Percentiles rank a stretch among this genome's conserved stretches.
Evolutionary conservation across 768 basidiomycete species (phyloP).

Genomic region (Mycena capillaripes): DNA sequence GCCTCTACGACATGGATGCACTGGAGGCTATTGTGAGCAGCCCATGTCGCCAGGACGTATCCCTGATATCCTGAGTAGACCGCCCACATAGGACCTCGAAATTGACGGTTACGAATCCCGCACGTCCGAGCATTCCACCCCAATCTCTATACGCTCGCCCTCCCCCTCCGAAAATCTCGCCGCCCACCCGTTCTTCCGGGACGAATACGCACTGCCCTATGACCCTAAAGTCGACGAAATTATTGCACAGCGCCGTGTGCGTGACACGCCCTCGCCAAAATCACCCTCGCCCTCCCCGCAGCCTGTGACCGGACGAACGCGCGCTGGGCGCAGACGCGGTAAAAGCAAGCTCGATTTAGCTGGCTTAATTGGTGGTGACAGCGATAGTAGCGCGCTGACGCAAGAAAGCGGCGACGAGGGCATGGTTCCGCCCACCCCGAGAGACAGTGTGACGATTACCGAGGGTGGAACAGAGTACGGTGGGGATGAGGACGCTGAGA

Average conservation of each 20-base stretch:
- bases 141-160: slow-evolving; percentile 72
- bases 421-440: slow-evolving; percentile 63
- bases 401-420: slow-evolving; percentile 87
- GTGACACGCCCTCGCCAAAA: slow-evolving; percentile 75
- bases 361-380: slow-evolving; percentile 84
- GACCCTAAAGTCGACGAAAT: slow-evolving; percentile 74
- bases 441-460: slow-evolving; percentile 80
- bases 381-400: slow-evolving; percentile 87
- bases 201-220: slow-evolving; percentile 74
- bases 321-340: slow-evolving; percentile 52
- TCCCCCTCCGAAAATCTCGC: slow-evolving; percentile 78
- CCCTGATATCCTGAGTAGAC: slow-evolving; percentile 35
- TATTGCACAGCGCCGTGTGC: slow-evolving; percentile 73
- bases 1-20: slow-evolving; percentile 81
- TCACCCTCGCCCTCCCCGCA: slow-evolving; percentile 65
- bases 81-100: slow-evolving; percentile 56
- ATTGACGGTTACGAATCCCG: slow-evolving; percentile 62
- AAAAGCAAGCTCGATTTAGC: slow-evolving; percentile 74
- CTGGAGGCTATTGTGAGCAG: slow-evolving; percentile 77
- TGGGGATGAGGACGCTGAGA: slow-evolving; percentile 74
- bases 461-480: slow-evolving; percentile 78
- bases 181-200: slow-evolving; percentile 79
- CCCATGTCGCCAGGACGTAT: slow-evolving; percentile 24
- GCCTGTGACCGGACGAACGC: slow-evolving; percentile 43
- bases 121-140: slow-evolving; percentile 56